Conservation (phyloP, 164 flowering plant genomes). For the Litsea cubeba region DNA sequence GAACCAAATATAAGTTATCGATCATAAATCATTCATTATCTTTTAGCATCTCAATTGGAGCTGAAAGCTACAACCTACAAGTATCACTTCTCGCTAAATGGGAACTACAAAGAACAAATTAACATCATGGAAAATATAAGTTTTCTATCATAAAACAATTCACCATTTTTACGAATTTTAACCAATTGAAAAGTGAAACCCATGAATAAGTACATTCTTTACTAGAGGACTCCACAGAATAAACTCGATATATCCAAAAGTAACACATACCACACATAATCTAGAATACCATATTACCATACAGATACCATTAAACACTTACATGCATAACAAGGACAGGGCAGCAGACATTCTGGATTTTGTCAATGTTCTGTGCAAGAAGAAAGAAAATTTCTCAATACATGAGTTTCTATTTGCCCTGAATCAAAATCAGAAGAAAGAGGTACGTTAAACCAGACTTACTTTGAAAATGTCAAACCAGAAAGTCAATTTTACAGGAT, state of each 20-base stretch:
- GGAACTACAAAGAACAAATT: neutral
- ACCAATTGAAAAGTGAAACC: neutral
- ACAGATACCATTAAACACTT: conserved; percentile 37
- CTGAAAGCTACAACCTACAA: neutral
- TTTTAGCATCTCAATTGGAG: neutral
- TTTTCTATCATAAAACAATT: too few species aligned
- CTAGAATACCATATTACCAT: too few species aligned
- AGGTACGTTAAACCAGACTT: conserved; percentile 12
- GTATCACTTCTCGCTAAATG: neutral
- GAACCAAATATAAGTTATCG: neutral
- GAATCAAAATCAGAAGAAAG: neutral
- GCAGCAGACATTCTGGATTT: conserved; percentile 67
- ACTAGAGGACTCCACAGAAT: neutral
- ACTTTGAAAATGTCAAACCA: conserved; percentile 98
- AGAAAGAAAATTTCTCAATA: conserved; percentile 10
- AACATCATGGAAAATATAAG: too few species aligned
- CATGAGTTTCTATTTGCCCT: neutral
- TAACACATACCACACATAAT: too few species aligned
- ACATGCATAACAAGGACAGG: conserved; percentile 96
- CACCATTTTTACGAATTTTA: too few species aligned
- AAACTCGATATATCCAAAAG: too few species aligned
- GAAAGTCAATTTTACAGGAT: conserved; percentile 82
- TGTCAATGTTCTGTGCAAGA: conserved; percentile 83
- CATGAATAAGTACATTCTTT: neutral
- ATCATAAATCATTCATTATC: neutral